A percentile compares a stretch with the other conserved stretches of the same genome.
phyloP scores from a whole-genome alignment of 139 green algal genomes.

The Tetraselmis striata region DNA sequence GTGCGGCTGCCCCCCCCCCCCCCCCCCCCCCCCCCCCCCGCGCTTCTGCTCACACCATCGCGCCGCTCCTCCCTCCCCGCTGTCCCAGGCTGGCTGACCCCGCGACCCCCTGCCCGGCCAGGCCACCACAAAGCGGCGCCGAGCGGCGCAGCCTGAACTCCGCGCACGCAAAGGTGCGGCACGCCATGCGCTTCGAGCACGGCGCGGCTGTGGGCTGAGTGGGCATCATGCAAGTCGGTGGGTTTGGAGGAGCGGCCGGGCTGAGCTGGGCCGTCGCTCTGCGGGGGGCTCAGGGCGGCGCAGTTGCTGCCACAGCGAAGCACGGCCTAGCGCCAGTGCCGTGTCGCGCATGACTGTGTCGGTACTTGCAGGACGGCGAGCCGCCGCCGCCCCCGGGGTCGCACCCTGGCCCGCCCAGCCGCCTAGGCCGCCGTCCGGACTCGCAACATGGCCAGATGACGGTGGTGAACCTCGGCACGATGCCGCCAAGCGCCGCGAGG shows the following conservation, averaged over 20 bases:
- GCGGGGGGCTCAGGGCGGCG: neutral
- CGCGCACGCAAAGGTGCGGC: neutral
- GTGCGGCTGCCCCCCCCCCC: too few relatives aligned
- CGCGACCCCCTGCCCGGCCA: neutral
- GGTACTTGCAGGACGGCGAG: neutral
- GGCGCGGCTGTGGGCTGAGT: too few relatives aligned
- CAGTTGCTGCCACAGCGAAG: neutral
- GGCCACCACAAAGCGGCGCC: neutral
- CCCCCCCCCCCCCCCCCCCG: too few relatives aligned
- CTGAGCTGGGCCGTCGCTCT: neutral
- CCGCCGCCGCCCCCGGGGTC: too few relatives aligned
- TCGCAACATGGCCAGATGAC: neutral
- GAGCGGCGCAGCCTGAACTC: neutral
- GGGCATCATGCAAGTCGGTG: too few relatives aligned
- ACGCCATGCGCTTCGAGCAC: too few relatives aligned
- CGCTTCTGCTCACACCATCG: neutral
- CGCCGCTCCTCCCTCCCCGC: too few relatives aligned
- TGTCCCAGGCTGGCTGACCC: neutral
- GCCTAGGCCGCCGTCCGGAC: neutral
- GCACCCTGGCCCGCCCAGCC: neutral
- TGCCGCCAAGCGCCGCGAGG: neutral
- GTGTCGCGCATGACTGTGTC: neutral
- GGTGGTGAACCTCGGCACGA: neutral
- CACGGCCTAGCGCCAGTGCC: neutral
- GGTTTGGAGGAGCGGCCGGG: neutral